Conservation (phyloP, 371 early-diverging fungal genomes). For the Fennellomyces sp. region DNA sequence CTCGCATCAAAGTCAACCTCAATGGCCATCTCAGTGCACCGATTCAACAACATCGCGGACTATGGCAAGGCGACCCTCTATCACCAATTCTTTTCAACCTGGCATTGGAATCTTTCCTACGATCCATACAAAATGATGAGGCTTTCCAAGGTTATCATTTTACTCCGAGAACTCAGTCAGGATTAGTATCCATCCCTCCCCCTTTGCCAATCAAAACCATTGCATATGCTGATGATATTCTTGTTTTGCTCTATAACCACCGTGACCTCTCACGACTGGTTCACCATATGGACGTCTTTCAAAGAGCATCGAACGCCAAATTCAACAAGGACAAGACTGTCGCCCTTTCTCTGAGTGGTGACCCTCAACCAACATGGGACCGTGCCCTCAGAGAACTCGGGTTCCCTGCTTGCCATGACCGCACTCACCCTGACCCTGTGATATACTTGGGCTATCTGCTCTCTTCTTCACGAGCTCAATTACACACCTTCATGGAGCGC, state of each 20-base stretch:
- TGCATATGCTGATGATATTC: slow-evolving; percentile 22
- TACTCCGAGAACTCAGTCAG: not conserved
- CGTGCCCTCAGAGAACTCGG: not conserved
- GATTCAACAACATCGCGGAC: slow-evolving; percentile 21
- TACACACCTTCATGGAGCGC: slow-evolving; percentile 6
- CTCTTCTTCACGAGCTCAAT: slow-evolving; percentile 10
- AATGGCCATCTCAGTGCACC: slow-evolving; percentile 19
- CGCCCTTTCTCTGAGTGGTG: slow-evolving; percentile 21
- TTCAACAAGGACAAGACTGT: slow-evolving; percentile 23
- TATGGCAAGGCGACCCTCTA: slow-evolving; percentile 32
- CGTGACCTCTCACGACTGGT: slow-evolving; percentile 7
- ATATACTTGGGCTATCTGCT: slow-evolving; percentile 25
- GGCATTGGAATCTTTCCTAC: slow-evolving; percentile 31
- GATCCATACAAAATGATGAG: slow-evolving; percentile 2
- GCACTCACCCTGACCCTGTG: not conserved
- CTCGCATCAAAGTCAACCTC: slow-evolving; percentile 14
- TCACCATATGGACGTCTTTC: slow-evolving; percentile 8
- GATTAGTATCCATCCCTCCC: not conserved
- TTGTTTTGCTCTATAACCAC: slow-evolving; percentile 14
- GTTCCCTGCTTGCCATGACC: slow-evolving; percentile 19
- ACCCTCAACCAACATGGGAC: not conserved
- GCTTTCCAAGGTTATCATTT: not conserved
- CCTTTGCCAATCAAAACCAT: slow-evolving; percentile 15
- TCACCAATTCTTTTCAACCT: slow-evolving; percentile 32
- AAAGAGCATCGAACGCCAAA: slow-evolving; percentile 18